Conservation (phyloP, 2,329 filamentous ascomycete genomes). For the Alternaria hordeiaustralica region DNA sequence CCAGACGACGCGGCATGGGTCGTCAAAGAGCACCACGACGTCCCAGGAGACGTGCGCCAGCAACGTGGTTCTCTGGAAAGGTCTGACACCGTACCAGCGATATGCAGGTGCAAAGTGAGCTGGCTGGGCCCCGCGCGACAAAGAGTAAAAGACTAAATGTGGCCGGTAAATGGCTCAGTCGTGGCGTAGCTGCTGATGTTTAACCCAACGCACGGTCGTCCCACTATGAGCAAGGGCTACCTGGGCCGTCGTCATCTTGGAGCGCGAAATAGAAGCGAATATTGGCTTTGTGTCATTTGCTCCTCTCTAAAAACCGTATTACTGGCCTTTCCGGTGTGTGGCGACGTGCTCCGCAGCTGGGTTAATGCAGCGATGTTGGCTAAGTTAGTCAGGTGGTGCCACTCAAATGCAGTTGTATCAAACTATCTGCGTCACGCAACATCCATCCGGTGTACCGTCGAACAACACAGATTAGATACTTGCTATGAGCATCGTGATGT, state of each 20-base stretch:
- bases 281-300: constrained; percentile 37
- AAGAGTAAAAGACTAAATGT: constrained; percentile 1
- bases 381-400: constrained; percentile 24
- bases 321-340: constrained; percentile 24
- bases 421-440: constrained; percentile 15
- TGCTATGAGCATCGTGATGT: constrained; percentile 14
- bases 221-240: constrained; percentile 31
- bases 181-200: constrained; percentile 15
- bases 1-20: constrained; percentile 22
- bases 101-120: constrained; percentile 9
- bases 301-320: constrained; percentile 15
- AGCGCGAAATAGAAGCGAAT: constrained; percentile 29
- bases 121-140: constrained; percentile 1
- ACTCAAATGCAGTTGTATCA: constrained; percentile 2
- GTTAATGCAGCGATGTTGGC: constrained; percentile 11
- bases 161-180: constrained; percentile 1
- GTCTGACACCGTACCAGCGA: constrained; percentile 10
- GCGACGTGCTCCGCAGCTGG: constrained; percentile 26
- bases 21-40: constrained; percentile 11
- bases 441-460: constrained; percentile 13
- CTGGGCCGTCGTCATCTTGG: constrained; percentile 36
- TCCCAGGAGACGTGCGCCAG: constrained; percentile 12
- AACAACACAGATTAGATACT: constrained; percentile 3
- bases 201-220: constrained; percentile 20
- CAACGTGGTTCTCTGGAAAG: constrained; percentile 22